A percentile compares a stretch with the other conserved stretches of the same genome.
These are phyloP conservation scores for Pelagophyceae sp. DNA, from an alignment of 352 stramenopile species.

Conservation along the genomic window DNA sequence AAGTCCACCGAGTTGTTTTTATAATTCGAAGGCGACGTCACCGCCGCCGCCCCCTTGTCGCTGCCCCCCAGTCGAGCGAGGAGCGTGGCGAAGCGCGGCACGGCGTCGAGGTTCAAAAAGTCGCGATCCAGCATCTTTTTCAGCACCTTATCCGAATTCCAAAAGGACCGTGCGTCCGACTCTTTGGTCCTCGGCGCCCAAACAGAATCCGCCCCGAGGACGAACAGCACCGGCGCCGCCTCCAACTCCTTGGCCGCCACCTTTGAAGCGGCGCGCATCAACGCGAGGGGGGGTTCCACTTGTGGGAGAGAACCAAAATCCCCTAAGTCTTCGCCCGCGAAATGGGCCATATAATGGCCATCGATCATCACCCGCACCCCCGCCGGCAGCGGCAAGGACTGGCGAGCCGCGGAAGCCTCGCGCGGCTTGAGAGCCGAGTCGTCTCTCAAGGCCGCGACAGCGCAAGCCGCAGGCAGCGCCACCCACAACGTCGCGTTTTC, in stretches of 20 bases:
- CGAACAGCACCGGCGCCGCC: no score
- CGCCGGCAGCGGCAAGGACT: background rate
- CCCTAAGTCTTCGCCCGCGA: background rate
- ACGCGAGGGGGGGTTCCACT: background rate
- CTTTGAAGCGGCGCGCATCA: background rate
- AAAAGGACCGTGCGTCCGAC: background rate
- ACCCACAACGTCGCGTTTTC: background rate
- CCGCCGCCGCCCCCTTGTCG: no score
- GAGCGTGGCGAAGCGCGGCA: constrained; percentile 2
- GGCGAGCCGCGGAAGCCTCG: background rate
- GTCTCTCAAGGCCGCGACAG: no score
- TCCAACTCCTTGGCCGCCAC: background rate
- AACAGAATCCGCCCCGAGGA: no score
- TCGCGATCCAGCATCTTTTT: background rate
- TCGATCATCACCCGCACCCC: background rate
- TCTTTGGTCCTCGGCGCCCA: background rate
- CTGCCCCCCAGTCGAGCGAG: no score
- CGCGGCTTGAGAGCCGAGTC: no score
- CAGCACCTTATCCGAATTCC: background rate
- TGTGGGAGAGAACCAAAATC: background rate
- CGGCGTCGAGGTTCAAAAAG: background rate
- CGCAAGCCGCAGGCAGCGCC: no score
- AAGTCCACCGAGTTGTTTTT: no score
- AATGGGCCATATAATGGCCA: no score
- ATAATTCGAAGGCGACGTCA: no score